A percentile compares a stretch with the other conserved stretches of the same genome.
These are phyloP conservation scores for Pseudogymnoascus sp. DNA, from an alignment of 2,329 filamentous ascomycete species.

Conservation along the genomic window DNA sequence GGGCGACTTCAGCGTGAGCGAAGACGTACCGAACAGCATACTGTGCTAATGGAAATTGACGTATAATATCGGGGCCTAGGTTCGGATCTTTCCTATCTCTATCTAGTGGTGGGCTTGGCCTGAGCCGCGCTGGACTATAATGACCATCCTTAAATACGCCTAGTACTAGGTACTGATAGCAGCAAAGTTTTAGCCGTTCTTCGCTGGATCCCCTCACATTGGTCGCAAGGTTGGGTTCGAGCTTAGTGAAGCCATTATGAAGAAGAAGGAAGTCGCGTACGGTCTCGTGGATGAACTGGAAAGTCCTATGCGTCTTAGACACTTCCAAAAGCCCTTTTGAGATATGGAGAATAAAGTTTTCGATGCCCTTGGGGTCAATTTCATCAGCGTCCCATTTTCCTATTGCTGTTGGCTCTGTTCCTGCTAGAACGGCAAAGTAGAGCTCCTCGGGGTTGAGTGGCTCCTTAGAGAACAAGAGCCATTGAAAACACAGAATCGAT, in stretches of 20 bases:
- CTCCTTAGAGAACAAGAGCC: slow-evolving; percentile 43
- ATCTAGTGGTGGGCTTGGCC: slow-evolving; percentile 7
- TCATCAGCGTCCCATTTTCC: slow-evolving; percentile 21
- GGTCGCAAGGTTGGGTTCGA: not conserved
- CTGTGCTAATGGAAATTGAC: slow-evolving; percentile 36
- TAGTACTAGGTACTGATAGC: slow-evolving; percentile 33
- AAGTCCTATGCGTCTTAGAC: slow-evolving; percentile 21
- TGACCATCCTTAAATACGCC: slow-evolving; percentile 15
- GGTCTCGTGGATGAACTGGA: slow-evolving; percentile 37
- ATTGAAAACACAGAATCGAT: slow-evolving; percentile 42
- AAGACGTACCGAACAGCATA: slow-evolving; percentile 36
- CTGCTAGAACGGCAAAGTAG: slow-evolving; percentile 35
- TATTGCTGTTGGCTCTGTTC: slow-evolving; percentile 19
- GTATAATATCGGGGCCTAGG: not conserved
- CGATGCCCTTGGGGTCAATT: slow-evolving; percentile 25
- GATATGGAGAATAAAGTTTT: slow-evolving; percentile 30
- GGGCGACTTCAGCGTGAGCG: slow-evolving; percentile 34
- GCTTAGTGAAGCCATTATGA: not conserved
- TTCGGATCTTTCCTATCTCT: slow-evolving; percentile 17
- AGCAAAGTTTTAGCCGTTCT: slow-evolving; percentile 39
- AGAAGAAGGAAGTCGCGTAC: slow-evolving; percentile 33
- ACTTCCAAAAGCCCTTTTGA: slow-evolving; percentile 39
- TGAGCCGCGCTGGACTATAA: slow-evolving; percentile 11
- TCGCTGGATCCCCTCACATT: slow-evolving; percentile 23
- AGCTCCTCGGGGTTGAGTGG: slow-evolving; percentile 39